These are phyloP conservation scores for Cladosporium sphaerospermum DNA, from an alignment of 2,329 filamentous ascomycete genomes.

Conservation along the genomic window DNA sequence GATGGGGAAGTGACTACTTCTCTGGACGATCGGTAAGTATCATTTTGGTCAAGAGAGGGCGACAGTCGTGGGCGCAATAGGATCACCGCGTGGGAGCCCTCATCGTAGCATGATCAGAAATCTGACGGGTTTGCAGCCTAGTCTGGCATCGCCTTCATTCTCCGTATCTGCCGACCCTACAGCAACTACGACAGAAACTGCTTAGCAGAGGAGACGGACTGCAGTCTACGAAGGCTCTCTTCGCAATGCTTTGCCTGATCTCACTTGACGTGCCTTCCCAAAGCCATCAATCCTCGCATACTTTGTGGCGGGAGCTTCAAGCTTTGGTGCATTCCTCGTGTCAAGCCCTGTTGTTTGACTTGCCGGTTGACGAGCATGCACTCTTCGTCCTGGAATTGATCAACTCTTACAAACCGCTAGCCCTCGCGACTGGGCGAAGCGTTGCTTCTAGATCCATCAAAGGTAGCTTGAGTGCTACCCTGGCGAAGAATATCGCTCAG, in stretches of 20 bases:
- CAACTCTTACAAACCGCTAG: conserved; percentile 12
- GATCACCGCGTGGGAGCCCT: too few relatives aligned
- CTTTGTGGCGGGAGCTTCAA: neutral
- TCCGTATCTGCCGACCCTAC: conserved; percentile 11
- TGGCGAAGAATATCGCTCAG: conserved; percentile 9
- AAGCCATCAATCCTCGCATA: neutral
- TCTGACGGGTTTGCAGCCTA: conserved; percentile 4
- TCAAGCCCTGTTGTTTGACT: neutral
- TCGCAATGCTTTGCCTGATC: conserved; percentile 5
- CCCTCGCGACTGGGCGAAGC: conserved; percentile 1
- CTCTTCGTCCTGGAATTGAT: conserved; percentile 9
- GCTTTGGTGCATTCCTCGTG: neutral
- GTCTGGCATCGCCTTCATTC: conserved; percentile 14
- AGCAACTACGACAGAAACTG: neutral
- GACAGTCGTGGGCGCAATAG: too few relatives aligned
- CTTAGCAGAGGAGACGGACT: neutral
- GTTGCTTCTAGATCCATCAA: conserved; percentile 12
- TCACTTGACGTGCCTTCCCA: conserved; percentile 12
- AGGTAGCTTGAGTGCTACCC: conserved; percentile 6
- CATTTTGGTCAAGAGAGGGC: too few relatives aligned
- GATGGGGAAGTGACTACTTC: neutral
- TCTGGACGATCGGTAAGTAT: conserved; percentile 9
- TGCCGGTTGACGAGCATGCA: conserved; percentile 4
- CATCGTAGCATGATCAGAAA: neutral
- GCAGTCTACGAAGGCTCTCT: conserved; percentile 2